Evolutionary conservation across 352 stramenopile genomes (phyloP).

Genomic region (Bremia lactucae): DNA sequence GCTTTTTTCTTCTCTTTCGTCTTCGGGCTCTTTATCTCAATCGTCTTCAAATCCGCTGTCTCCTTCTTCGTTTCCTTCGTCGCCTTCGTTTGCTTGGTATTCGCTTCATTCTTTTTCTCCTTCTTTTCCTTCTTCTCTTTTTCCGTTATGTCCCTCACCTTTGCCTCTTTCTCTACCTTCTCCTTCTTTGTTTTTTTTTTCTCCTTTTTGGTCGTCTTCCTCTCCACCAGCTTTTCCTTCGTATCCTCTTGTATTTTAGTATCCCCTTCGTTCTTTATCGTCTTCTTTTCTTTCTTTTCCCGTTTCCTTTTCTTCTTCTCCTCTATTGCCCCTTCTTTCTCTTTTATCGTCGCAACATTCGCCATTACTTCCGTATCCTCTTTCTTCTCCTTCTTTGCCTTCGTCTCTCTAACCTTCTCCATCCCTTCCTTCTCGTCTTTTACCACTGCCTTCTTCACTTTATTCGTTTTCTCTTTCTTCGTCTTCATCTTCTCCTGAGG

Average conservation of each 20-base stretch:
- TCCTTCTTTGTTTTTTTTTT: slow-evolving; percentile 1
- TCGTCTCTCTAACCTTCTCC: neutral
- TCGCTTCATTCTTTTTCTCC: neutral
- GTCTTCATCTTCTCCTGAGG: slow-evolving; percentile 1
- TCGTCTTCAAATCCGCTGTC: neutral
- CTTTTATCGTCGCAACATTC: neutral
- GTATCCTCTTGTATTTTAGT: neutral
- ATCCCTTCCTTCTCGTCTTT: slow-evolving; percentile 5
- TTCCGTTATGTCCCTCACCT: neutral
- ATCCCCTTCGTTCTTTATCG: slow-evolving; percentile 2
- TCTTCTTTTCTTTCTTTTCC: slow-evolving; percentile 5
- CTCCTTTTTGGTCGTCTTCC: neutral
- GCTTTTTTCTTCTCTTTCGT: neutral
- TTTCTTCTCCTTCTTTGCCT: slow-evolving; percentile 4
- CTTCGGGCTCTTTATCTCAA: neutral
- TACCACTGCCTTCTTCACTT: slow-evolving; percentile 2
- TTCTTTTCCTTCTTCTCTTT: neutral
- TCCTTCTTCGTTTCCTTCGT: neutral
- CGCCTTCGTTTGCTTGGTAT: neutral
- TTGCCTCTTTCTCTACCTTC: neutral
- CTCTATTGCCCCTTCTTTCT: neutral
- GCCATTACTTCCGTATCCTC: neutral
- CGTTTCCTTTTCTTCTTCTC: slow-evolving; percentile 3
- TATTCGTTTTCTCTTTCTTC: slow-evolving; percentile 5
- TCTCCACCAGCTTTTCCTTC: slow-evolving; percentile 3